Evolutionary conservation across 768 basidiomycete genomes (phyloP).

Genomic region (Mycena belliarum): DNA sequence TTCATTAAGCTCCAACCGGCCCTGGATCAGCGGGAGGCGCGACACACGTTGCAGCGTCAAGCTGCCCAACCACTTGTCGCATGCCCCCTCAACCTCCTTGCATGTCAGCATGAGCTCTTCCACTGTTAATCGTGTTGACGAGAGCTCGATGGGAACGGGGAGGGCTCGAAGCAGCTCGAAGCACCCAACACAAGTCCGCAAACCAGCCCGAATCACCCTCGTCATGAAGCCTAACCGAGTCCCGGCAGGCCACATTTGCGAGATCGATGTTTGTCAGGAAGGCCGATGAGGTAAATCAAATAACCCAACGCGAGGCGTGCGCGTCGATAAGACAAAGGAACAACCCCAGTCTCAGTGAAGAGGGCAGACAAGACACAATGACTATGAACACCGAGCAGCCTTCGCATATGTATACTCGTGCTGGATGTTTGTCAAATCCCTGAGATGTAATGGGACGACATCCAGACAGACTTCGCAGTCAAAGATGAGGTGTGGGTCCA

Average conservation of each 20-base stretch:
- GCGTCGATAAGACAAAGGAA: neutral
- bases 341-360: neutral
- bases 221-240: neutral
- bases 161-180: too few relatives aligned
- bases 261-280: neutral
- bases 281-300: neutral
- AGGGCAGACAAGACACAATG: neutral
- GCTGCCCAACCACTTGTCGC: too few relatives aligned
- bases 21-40: too few relatives aligned
- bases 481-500: conserved; percentile 27
- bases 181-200: neutral
- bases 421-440: neutral
- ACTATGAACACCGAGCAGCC: neutral
- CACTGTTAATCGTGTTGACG: too few relatives aligned
- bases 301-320: neutral
- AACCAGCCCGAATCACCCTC: neutral
- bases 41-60: too few relatives aligned
- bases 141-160: neutral
- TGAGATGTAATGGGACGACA: neutral
- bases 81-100: too few relatives aligned
- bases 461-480: conserved; percentile 22
- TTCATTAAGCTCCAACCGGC: too few relatives aligned
- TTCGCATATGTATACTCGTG: neutral
- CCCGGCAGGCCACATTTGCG: neutral
- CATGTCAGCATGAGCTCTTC: too few relatives aligned